Evolutionary conservation across 1,284 basidiomycete species (phyloP).

Genomic region (Puccinia hordei): DNA sequence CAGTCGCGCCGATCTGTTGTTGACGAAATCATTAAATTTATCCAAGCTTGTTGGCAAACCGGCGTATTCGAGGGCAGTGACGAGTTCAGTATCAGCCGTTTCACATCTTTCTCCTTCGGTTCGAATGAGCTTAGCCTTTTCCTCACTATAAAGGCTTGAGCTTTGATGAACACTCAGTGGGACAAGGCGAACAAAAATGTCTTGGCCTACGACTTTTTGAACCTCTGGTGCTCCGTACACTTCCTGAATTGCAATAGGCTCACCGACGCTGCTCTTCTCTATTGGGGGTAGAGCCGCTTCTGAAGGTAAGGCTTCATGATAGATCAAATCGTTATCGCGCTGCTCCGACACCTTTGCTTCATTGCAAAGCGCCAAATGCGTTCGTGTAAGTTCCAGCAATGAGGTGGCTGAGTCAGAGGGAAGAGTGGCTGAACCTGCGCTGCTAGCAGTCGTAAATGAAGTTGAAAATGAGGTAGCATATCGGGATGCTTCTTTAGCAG

Average conservation of each 20-base stretch:
- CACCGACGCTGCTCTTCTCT: slow-evolving; percentile 74
- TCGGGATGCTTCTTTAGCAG: slow-evolving; percentile 81
- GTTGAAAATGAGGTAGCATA: slow-evolving; percentile 72
- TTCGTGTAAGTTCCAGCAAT: slow-evolving; percentile 78
- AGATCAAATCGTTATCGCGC: slow-evolving; percentile 95
- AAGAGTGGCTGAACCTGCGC: slow-evolving; percentile 72
- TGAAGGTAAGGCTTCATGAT: slow-evolving; percentile 87
- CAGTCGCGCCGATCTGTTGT: slow-evolving; percentile 64
- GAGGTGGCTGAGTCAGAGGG: slow-evolving; percentile 80
- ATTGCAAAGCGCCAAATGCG: slow-evolving; percentile 74
- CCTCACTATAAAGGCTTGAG: slow-evolving; percentile 94
- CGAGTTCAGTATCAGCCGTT: slow-evolving; percentile 75
- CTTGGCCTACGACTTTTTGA: slow-evolving; percentile 89
- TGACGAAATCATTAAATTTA: slow-evolving; percentile 74
- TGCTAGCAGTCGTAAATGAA: slow-evolving; percentile 64
- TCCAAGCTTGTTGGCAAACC: slow-evolving; percentile 76
- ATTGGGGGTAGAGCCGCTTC: slow-evolving; percentile 76
- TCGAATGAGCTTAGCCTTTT: slow-evolving; percentile 94
- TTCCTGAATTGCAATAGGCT: slow-evolving; percentile 86
- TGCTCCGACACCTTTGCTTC: slow-evolving; percentile 76
- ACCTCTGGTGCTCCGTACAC: slow-evolving; percentile 88
- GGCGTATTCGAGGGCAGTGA: slow-evolving; percentile 77
- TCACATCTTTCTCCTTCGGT: slow-evolving; percentile 85
- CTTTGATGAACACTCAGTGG: slow-evolving; percentile 94
- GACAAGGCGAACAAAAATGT: slow-evolving; percentile 83